Conservation (phyloP, 768 basidiomycete species). For the Tulasnella sp. region DNA sequence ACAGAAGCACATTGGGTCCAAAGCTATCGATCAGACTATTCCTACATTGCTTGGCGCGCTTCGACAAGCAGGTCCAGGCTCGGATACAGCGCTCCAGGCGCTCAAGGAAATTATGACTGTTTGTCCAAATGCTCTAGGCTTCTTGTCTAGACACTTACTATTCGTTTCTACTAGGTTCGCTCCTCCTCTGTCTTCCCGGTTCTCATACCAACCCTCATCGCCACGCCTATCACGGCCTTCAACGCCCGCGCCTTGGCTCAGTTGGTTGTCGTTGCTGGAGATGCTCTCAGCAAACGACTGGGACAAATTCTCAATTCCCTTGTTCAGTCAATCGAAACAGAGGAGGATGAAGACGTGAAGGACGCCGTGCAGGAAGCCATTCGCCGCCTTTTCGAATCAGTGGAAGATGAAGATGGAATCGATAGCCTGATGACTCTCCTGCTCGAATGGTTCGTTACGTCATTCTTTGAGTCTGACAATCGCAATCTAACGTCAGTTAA, state of each 20-base stretch:
- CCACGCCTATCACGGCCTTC: slow-evolving; percentile 86
- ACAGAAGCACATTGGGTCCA: slow-evolving; percentile 83
- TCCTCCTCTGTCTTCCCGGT: slow-evolving; percentile 95
- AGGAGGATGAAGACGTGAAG: slow-evolving; percentile 53
- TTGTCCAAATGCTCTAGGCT: slow-evolving; percentile 22
- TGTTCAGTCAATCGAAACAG: slow-evolving; percentile 57
- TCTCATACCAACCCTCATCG: slow-evolving; percentile 83
- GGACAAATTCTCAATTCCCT: slow-evolving; percentile 68
- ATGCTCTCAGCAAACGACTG: slow-evolving; percentile 74
- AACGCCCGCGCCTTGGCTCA: slow-evolving; percentile 86
- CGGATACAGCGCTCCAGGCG: slow-evolving; percentile 92
- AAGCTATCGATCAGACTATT: slow-evolving; percentile 93
- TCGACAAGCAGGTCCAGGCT: slow-evolving; percentile 81
- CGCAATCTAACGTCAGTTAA: neutral
- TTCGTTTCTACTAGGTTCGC: slow-evolving; percentile 49
- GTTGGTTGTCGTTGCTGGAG: slow-evolving; percentile 87
- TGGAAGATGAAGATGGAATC: slow-evolving; percentile 77
- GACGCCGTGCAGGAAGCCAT: slow-evolving; percentile 66
- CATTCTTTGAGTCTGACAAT: neutral
- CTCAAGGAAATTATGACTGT: slow-evolving; percentile 90
- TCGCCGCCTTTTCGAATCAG: slow-evolving; percentile 60
- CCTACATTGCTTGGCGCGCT: slow-evolving; percentile 90
- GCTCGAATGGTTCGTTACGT: slow-evolving; percentile 61
- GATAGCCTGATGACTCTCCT: slow-evolving; percentile 82
- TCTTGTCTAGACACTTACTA: neutral